Conservation (phyloP, 257 asterid species). For the Lavandula angustifolia region DNA sequence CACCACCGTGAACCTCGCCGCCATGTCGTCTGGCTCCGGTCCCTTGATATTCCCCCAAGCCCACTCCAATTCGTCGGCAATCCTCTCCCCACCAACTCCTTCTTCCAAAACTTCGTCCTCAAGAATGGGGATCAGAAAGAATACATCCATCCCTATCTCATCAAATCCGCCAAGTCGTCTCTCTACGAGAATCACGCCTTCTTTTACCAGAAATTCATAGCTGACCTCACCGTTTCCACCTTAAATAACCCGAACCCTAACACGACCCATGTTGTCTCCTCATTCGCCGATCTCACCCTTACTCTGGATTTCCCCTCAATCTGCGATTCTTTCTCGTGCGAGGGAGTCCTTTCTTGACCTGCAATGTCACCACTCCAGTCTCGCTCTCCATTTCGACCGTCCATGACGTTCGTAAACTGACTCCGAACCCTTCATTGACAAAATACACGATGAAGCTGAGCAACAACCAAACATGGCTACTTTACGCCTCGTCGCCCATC, state of each 20-base stretch:
- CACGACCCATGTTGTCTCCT: constrained; percentile 52
- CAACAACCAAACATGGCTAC: constrained; percentile 78
- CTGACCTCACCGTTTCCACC: constrained; percentile 33
- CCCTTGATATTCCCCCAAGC: too few species aligned
- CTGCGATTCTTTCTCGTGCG: constrained; percentile 79
- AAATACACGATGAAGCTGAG: constrained; percentile 69
- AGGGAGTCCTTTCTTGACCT: constrained; percentile 84
- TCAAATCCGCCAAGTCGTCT: constrained; percentile 71
- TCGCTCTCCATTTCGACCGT: constrained; percentile 67
- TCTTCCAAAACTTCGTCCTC: constrained; percentile 73
- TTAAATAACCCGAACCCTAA: too few species aligned
- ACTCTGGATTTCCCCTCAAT: constrained; percentile 75
- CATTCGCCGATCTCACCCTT: constrained; percentile 70
- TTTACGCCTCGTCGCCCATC: constrained; percentile 73
- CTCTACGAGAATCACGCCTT: constrained; percentile 53
- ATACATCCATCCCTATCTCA: constrained; percentile 74
- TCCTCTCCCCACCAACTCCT: constrained; percentile 82
- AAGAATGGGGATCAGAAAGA: constrained; percentile 89
- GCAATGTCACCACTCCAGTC: constrained; percentile 40
- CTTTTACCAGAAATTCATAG: constrained; percentile 61
- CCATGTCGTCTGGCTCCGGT: too few species aligned
- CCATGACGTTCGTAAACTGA: constrained; percentile 68
- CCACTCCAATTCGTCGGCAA: too few species aligned
- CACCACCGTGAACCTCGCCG: too few species aligned
- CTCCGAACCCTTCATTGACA: too few species aligned